Evolutionary conservation across 2,329 filamentous ascomycete species (phyloP), one percentile per base, ranked within the genome.

Genomic region (Sclerotinia subarctica): DNA sequence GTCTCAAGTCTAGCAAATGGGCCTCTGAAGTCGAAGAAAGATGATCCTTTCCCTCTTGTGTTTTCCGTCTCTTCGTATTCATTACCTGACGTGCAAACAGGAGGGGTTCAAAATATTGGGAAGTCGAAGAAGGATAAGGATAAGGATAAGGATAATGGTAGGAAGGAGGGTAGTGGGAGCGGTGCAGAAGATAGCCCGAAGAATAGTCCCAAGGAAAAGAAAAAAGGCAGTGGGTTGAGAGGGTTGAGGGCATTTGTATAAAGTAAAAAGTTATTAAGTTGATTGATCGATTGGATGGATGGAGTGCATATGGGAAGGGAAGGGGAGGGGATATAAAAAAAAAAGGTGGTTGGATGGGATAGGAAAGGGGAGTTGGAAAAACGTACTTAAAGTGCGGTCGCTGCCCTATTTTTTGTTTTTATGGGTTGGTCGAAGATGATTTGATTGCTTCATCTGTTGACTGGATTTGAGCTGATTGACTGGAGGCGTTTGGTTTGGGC

Each of bases 151-250:
- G 51, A 32, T 24, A 67, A 46, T 58, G 26, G 52, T 19, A 58
- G 32, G 63, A 58, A n/a, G 26, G 63, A 65, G 29, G 52, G 68
- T 38, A 60, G 68, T 51, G 59, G 46, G 53, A 64, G 66, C 66
- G 58, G 68, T 38, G 66, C 70, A 60, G 47, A 73, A 69, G 72
- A 74, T 8, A 70, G 38, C 72, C 21, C 63, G 19, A 65, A 58
- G 52, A 65, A 47, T 57, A 65, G 53, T 57, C 63, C 63, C 10
- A 44, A 64, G n/a, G 49, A n/a, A 38, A 64, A 53, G 62, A 54
- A 54, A 44, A 54, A 64, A n/a, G 62, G 47, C 11, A 46, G 24
- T 47, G 53, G 52, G 2, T 47, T 58, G 44, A 59, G 64, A 38
- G 64, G 53, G 6, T 26, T 66, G 17, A 66, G 51, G n/a, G 52